Percentiles rank a stretch among this genome's conserved stretches.
These are phyloP conservation scores for Podosphaera xanthii DNA, from an alignment of 2,329 filamentous ascomycete genomes.

Conservation along the genomic window DNA sequence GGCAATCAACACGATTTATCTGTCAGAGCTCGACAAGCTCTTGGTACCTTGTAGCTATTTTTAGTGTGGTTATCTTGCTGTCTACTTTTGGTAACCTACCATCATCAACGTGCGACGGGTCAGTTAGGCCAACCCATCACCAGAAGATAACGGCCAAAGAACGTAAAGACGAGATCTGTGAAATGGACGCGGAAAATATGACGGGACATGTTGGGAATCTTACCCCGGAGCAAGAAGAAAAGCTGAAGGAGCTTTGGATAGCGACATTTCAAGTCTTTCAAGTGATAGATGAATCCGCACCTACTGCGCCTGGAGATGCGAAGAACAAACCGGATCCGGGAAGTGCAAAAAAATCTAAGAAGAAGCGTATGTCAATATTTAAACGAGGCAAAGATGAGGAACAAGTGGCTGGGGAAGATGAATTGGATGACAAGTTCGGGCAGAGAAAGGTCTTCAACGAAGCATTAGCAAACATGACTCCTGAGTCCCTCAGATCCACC, in stretches of 20 bases:
- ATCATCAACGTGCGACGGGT: not conserved
- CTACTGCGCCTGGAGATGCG: conserved; percentile 3
- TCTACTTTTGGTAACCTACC: conserved; percentile 2
- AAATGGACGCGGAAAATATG: conserved; percentile 24
- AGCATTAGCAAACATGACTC: conserved; percentile 51
- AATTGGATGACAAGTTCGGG: conserved; percentile 71
- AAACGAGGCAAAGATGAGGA: conserved; percentile 31
- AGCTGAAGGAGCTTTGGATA: conserved; percentile 71
- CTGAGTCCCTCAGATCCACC: conserved; percentile 55
- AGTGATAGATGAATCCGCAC: conserved; percentile 20
- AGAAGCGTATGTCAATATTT: conserved; percentile 51
- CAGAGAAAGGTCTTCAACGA: conserved; percentile 71
- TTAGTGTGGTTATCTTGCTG: conserved; percentile 4
- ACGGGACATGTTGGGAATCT: conserved; percentile 67
- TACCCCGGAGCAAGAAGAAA: conserved; percentile 71
- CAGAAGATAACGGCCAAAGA: not conserved
- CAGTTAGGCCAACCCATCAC: not conserved
- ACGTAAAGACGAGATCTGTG: conserved; percentile 5
- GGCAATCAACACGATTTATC: not conserved
- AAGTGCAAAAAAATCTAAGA: conserved; percentile 38
- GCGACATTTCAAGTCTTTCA: conserved; percentile 55
- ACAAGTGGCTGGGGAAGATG: conserved; percentile 20
- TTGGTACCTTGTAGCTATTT: conserved; percentile 5
- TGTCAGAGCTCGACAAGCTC: conserved; percentile 4
- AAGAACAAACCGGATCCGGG: conserved; percentile 8